Evolutionary conservation across 371 early-diverging fungal genomes (phyloP), one percentile per base, ranked within the genome.

Genomic region (Neoconidiobolus thromboides): DNA sequence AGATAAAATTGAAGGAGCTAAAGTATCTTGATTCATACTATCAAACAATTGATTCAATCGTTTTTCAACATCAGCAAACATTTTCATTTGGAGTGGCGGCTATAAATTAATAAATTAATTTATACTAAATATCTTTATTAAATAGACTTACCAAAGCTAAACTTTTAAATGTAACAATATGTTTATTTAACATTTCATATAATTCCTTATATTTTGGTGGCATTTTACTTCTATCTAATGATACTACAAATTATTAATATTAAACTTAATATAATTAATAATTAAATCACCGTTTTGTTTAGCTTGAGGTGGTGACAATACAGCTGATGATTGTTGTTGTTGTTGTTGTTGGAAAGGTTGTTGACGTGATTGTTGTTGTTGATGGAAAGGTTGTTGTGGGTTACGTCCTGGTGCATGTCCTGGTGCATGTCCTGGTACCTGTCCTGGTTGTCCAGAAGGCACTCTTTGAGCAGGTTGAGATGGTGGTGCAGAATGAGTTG

Each of bases 161-260:
- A 56, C 74, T 76, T 61, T 73, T 73, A 15, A 73, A 72, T 46
- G 70, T 69, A 42, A 68, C 69, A 43, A 81, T 63, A 36, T 75
- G 73, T 0, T 58, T 67, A n/a, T 65, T 58, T 14, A 85, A 72
- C 1, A 73, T 67, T 39, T 62, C 60, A 39, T 70, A 75, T n/a
- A 82, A 71, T 3, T 78, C 75, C 66, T 76, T 79, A 55, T 86
- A 80, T 38, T 71, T 73, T 2, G 76, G 68, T n/a, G 86, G 80
- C 47, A 91, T 82, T 64, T 86, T 87, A 10, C 79, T 74, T 54
- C 87, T 77, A 66, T 91, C 91, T 2, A 87, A 86, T 2, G 71
- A 67, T 37, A 82, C 82, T 82, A 55, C 44, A 26, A 50, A 51
- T 55, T 26, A 53, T 44, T 57, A 60, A 14, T 1, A 40, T 56